Conservation (phyloP, 768 basidiomycete species). For the Boletus reticulatus region DNA sequence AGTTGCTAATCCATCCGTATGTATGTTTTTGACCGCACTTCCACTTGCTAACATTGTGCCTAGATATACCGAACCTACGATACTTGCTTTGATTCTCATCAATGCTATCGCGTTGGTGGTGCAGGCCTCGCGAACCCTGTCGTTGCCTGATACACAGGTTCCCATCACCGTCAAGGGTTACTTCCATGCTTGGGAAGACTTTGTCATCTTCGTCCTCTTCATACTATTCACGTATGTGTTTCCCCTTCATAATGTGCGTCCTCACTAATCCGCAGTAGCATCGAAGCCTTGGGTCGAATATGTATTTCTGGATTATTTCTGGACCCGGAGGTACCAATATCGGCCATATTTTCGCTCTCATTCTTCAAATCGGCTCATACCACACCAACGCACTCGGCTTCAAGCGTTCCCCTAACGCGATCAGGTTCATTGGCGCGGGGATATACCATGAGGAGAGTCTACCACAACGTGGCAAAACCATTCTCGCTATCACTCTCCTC, state of each 20-base stretch:
- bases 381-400: constrained; percentile 27
- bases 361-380: constrained; percentile 25
- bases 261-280: constrained; percentile 36
- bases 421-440: constrained; percentile 42
- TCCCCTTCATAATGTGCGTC: constrained; percentile 23
- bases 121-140: constrained; percentile 67
- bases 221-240: constrained; percentile 70
- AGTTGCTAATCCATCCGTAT: constrained; percentile 69
- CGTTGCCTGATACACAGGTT: constrained; percentile 44
- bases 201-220: constrained; percentile 80
- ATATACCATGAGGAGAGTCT: constrained; percentile 43
- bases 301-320: constrained; percentile 86
- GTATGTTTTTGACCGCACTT: constrained; percentile 30
- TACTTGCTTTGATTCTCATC: constrained; percentile 79
- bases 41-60: background rate
- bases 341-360: constrained; percentile 44
- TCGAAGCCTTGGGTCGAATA: constrained; percentile 87
- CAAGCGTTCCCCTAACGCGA: constrained; percentile 24
- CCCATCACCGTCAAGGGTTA: constrained; percentile 60
- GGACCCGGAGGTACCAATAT: constrained; percentile 70
- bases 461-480: constrained; percentile 48
- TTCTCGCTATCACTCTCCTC: constrained; percentile 48
- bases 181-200: constrained; percentile 90
- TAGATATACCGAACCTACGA: constrained; percentile 84
- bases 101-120: constrained; percentile 81